phyloP scores from a whole-genome alignment of 164 flowering plant genomes.

The Litsea cubeba region DNA sequence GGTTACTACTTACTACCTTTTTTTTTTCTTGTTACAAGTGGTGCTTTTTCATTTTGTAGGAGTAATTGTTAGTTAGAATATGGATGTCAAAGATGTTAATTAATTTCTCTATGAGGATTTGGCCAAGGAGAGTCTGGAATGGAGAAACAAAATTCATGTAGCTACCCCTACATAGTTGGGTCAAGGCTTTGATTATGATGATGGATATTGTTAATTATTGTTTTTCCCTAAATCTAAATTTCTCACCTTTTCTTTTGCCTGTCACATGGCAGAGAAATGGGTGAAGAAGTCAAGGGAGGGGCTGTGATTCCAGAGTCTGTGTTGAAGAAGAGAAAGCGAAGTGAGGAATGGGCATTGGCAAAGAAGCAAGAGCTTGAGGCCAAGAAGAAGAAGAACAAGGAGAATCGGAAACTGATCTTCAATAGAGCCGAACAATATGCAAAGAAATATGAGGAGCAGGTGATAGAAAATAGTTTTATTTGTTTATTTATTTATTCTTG shows the following conservation, averaged over 20 bases:
- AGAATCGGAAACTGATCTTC: background rate
- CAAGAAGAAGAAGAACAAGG: constrained; percentile 34
- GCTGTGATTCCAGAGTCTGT: constrained; percentile 50
- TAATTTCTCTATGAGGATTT: no score
- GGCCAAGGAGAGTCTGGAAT: no score
- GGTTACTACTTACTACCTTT: no score
- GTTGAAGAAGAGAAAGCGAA: constrained; percentile 53
- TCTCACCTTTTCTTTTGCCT: background rate
- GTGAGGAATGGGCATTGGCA: constrained; percentile 50
- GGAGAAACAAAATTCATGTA: no score
- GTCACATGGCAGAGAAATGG: constrained; percentile 30
- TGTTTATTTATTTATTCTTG: no score
- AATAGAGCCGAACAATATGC: background rate
- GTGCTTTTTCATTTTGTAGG: no score
- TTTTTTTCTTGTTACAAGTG: no score
- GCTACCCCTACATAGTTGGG: no score
- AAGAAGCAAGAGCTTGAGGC: constrained; percentile 29
- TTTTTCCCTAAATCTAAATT: background rate
- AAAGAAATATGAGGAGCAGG: constrained; percentile 13
- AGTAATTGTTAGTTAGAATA: no score
- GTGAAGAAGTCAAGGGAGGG: constrained; percentile 31
- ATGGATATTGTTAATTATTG: no score
- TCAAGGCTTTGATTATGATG: no score
- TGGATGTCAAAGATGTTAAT: no score
- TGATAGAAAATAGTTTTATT: constrained; percentile 3